Percentiles rank a stretch among this genome's conserved stretches.
Evolutionary conservation across 805 yeast species (phyloP).

Genomic region (Metschnikowia sp.): DNA sequence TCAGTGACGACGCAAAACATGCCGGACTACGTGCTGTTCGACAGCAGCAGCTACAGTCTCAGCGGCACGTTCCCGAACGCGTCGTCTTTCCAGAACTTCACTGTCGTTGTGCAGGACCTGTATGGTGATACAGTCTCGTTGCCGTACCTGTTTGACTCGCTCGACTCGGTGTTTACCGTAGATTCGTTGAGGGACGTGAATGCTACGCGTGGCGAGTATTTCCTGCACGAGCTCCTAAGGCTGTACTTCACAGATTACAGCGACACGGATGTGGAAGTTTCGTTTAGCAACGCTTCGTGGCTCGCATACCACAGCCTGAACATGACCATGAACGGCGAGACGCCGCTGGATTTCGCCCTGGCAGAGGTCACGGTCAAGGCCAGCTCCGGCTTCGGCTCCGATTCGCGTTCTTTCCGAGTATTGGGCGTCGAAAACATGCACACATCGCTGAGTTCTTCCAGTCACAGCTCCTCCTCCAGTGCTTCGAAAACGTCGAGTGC

Average conservation of each 20-base stretch:
- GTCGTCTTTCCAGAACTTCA: conserved; percentile 43
- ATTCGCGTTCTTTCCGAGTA: conserved; percentile 46
- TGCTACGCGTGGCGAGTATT: conserved; percentile 63
- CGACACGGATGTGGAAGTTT: conserved; percentile 47
- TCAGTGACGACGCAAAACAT: conserved; percentile 43
- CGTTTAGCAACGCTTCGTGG: conserved; percentile 53
- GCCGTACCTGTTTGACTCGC: conserved; percentile 54
- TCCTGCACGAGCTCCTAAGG: conserved; percentile 51
- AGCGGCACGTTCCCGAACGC: conserved; percentile 55
- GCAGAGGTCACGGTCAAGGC: conserved; percentile 30
- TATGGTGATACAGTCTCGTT: conserved; percentile 59
- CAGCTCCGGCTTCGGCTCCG: conserved; percentile 25
- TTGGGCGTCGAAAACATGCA: conserved; percentile 39
- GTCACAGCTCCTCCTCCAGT: not conserved
- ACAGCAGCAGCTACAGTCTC: conserved; percentile 38
- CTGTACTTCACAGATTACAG: conserved; percentile 55
- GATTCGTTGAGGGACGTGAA: conserved; percentile 52
- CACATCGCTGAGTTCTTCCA: conserved; percentile 18
- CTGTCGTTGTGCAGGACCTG: conserved; percentile 55
- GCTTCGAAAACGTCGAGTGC: conserved; percentile 25
- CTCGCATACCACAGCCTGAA: conserved; percentile 56
- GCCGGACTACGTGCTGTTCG: conserved; percentile 59
- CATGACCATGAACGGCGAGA: conserved; percentile 65
- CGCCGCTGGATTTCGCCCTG: conserved; percentile 33
- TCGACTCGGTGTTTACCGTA: conserved; percentile 55